Evolutionary conservation across 371 early-diverging fungal genomes (phyloP), one percentile per base, ranked within the genome.

Genomic region (Dinochytrium kinnereticum): DNA sequence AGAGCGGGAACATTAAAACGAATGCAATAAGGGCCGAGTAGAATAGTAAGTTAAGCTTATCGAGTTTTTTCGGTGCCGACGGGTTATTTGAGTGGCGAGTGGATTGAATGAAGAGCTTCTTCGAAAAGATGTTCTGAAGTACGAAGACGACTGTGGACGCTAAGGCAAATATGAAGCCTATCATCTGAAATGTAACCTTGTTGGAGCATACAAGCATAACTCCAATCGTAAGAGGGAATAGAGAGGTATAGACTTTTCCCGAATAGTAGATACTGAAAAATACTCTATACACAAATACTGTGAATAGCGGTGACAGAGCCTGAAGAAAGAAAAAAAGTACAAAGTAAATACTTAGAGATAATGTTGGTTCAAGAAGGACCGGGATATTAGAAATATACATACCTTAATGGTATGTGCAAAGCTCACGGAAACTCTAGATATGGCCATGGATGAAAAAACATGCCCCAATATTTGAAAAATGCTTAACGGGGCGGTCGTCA

Each of bases 361-460:
- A n/a, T n/a, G n/a, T n/a, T n/a, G n/a, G n/a, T n/a, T 66, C 13
- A 13, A 7, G 31, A 68, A 34, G 44, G 44, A 44, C 38, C 38
- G 5, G 15, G 24, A 57, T n/a, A 57, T 57, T 61, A 36, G 57
- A 24, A 15, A 7, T 10, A 34, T 21, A 28, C 64, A 17, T 36
- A 93, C 94, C 90, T 96, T 96, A 77, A 96, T 91, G 3, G 95
- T 95, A 75, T 96, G 95, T 3, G 94, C 93, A 68, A 95, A 86
- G 71, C 91, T 91, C 15, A 96, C 91, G 28, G 95, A 90, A 26
- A 93, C 91, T 31, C 86, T 81, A 69, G 91, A 85, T 36, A 94
- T 89, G 17, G 95, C 94, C 51, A 91, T 76, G 69, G 90, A 88
- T 0, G 91, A 90, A 72, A 94, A 90, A 1, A 93, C 84, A 82